Conservation (phyloP, 1,284 basidiomycete genomes). For the Papiliotrema terrestris region DNA sequence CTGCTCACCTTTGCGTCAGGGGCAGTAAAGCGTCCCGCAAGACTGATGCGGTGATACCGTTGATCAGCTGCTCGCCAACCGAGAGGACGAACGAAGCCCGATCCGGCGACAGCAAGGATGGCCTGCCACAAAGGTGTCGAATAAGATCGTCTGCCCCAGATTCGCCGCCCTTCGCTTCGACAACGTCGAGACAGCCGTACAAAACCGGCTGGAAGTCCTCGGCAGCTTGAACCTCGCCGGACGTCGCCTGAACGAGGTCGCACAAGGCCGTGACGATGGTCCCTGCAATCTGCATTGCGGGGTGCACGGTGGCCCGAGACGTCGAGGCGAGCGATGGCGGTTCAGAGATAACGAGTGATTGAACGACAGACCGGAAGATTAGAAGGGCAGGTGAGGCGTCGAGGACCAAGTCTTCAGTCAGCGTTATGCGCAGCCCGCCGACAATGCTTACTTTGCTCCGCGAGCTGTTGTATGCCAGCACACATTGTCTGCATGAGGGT, state of each 20-base stretch:
- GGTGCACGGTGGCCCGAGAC: constrained; percentile 1
- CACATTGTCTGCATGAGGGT: no score
- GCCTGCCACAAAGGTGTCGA: neutral
- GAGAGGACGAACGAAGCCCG: constrained; percentile 22
- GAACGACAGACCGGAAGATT: constrained; percentile 19
- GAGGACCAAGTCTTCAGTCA: neutral
- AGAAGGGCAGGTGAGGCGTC: constrained; percentile 14
- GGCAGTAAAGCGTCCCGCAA: constrained; percentile 18
- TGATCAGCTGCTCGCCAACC: constrained; percentile 29
- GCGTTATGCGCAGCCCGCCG: no score
- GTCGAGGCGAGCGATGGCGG: neutral
- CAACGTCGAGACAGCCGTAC: constrained; percentile 32
- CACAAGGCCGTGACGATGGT: constrained; percentile 19
- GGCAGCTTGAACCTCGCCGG: constrained; percentile 9
- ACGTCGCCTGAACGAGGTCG: constrained; percentile 19
- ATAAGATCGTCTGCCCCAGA: neutral
- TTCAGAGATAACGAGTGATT: constrained; percentile 13
- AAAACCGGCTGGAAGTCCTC: constrained; percentile 28
- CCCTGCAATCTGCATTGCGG: constrained; percentile 8
- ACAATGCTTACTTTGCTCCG: no score
- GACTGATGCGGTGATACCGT: constrained; percentile 16
- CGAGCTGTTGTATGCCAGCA: no score
- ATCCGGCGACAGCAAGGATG: neutral
- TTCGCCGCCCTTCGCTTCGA: constrained; percentile 13
- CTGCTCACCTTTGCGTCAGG: constrained; percentile 24